Percentiles rank a stretch among this genome's conserved stretches.
Evolutionary conservation across 768 basidiomycete species (phyloP).

Genomic region (Boletus rufocinnamomeus): DNA sequence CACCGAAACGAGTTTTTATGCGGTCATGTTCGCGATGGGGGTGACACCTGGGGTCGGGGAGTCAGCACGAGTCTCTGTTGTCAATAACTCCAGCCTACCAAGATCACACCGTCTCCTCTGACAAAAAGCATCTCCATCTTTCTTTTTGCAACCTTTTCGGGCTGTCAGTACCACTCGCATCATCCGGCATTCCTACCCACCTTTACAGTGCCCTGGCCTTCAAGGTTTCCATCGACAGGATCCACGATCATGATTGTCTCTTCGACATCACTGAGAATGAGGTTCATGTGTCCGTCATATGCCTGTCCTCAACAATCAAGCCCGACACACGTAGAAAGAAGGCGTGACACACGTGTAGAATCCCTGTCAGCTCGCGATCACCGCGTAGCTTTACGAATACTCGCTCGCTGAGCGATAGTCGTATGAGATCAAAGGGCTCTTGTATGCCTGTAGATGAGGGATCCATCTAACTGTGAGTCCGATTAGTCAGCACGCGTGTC

Average conservation of each 20-base stretch:
- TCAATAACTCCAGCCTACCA: conserved; percentile 53
- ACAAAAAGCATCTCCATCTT: conserved; percentile 99
- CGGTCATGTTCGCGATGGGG: conserved; percentile 68
- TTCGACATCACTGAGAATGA: conserved; percentile 96
- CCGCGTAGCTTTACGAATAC: conserved; percentile 98
- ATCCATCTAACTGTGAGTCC: conserved; percentile 53
- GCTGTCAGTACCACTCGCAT: conserved; percentile 1
- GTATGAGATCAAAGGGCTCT: conserved; percentile 97
- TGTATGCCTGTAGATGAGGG: conserved; percentile 74
- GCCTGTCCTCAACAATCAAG: conserved; percentile 56
- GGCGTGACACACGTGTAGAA: conserved; percentile 79
- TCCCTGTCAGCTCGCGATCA: conserved; percentile 87
- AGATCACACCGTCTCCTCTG: conserved; percentile 93
- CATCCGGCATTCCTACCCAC: conserved; percentile 39
- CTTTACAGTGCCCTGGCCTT: conserved; percentile 63
- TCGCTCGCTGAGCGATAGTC: conserved; percentile 94
- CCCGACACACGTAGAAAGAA: conserved; percentile 1
- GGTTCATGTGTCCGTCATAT: conserved; percentile 99
- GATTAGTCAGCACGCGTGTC: conserved; percentile 29
- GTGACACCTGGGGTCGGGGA: conserved; percentile 62
- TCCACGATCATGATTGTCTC: conserved; percentile 98
- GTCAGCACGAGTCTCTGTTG: conserved; percentile 12
- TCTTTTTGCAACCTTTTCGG: conserved; percentile 77
- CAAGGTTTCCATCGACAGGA: conserved; percentile 61
- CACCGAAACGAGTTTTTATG: neutral